phyloP scores from a whole-genome alignment of 1,284 basidiomycete species.

The Malassezia sympodialis region DNA sequence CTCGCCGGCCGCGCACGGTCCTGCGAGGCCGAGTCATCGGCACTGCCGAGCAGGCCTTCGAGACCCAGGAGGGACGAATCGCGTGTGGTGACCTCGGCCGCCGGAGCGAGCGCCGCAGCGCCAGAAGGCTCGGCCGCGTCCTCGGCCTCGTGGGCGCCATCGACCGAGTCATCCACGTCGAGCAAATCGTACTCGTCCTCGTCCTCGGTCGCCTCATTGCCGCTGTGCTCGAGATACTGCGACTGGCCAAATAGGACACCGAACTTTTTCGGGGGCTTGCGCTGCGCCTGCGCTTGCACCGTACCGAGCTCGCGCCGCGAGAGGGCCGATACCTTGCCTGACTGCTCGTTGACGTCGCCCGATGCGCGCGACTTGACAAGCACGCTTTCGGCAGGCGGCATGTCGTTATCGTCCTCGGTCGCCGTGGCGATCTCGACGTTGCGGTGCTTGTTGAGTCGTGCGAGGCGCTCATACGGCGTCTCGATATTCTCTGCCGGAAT shows the following conservation, averaged over 20 bases:
- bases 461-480: conserved; percentile 90
- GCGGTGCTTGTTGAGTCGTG: conserved; percentile 88
- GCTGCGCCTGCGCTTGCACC: conserved; percentile 5
- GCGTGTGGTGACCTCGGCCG: background rate
- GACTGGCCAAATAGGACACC: conserved; percentile 41
- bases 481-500: conserved; percentile 99
- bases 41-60: background rate
- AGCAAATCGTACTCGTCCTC: conserved; percentile 18
- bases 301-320: conserved; percentile 34
- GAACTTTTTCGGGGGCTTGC: conserved; percentile 22
- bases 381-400: conserved; percentile 28
- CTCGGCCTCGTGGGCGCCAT: conserved; percentile 48
- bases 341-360: conserved; percentile 24
- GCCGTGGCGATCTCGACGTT: conserved; percentile 64
- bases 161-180: conserved; percentile 7
- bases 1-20: conserved; percentile 29
- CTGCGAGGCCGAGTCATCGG: background rate
- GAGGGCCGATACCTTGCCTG: conserved; percentile 44
- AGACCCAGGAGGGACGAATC: background rate
- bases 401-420: conserved; percentile 44
- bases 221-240: conserved; percentile 44
- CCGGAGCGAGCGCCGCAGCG: background rate
- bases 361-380: conserved; percentile 33
- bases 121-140: background rate
- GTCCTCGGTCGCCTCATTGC: conserved; percentile 38